Base-by-base conservation (phyloP, 345 rosid species). In the Theobroma cacao region DNA sequence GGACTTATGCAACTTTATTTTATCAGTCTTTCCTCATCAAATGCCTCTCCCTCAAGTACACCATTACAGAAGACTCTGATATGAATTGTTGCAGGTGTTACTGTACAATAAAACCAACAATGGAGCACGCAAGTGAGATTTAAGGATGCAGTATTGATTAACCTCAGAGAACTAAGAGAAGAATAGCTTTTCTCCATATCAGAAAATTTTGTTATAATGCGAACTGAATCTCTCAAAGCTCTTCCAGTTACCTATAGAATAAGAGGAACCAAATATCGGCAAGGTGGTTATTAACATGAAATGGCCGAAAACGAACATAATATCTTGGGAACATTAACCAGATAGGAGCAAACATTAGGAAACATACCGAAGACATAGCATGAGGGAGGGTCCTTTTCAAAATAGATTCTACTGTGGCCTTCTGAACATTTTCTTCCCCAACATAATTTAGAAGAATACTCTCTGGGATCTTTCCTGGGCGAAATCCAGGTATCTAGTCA, bases 321-420 rank as follows among this genome's bases (percentile, higher is more conserved):
- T 14, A 50, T 4, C 13, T 69, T 9, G 36, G 58, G 40, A 48
- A 31, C 7, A 41, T 14, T 58, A 30, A 41, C 55, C 26, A 34
- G 48, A 72, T 61, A 18, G 36, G 65, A 17, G 10, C n/a, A 74
- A 64, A 31, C 71, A 65, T 40, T 52, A 2, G 18, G 18, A 66
- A 82, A 47, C 66, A 75, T 90, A 95, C 98, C 45, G 90, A 87
- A 64, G 93, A 83, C 97, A 95, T 84, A 78, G 99, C 94, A 77
- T 95, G 98, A 48, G 98, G 99, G 81, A 95, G 97, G 62, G 99
- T 95, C 87, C 98, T 89, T 86, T 93, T 86, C 88, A 95, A 65
- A 73, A 95, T 90, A 72, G 99, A 90, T 81, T 95, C 99, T 75
- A 93, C 87, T 1, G 92, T 86, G 67, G 99, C 99, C 85, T 83